Base-by-base conservation (phyloP, 345 rosid genomes). In the Rhodamnia rubescens region DNA sequence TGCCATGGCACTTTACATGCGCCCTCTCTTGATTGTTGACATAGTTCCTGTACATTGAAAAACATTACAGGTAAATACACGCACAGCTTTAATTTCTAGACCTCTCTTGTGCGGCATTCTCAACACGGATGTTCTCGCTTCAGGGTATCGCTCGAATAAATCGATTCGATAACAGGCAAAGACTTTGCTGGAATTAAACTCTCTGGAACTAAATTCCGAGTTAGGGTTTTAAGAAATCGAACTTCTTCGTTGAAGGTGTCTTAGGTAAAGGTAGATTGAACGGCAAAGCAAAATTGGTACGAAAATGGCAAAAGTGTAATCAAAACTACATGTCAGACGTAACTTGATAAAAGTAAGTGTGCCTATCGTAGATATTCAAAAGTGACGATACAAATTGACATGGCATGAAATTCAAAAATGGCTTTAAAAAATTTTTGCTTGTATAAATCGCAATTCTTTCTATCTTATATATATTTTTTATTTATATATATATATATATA, bases 241-340 rank as follows among this genome's bases (percentile, higher is more conserved):
- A 36, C 40, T 2, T 36, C 40, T 36, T 18, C 56, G 20, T 54
- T 32, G 11, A 6, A 8, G 12, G 3, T 32, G 7, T 64, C 44
- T 2, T 64, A 32, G 3, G 44, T 64, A 32, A 64, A 32, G 32
- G 24, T 14, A 64, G 6, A 64, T 32, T 32, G 7, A 64, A 64
- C 8, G 5, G 3, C 5, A 1, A 5, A 15, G 2, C 0, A 64
- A 16, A 64, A 32, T 32, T 9, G 24, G 24, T 2, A 5, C 11
- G 0, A 7, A 32, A 15, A 13, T 32, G 6, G 12, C 22, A 32
- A 69, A 32, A 42, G 8, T 2, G 1, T 16, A 16, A 2, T 2
- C 8, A 4, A 3, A 32, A 32, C 7, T 18, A 2, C 12, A 8
- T 4, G 44, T 32, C 32, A 0, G 12, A 1, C 0, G 44, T 64